Conservation (phyloP, 169 alveolate genomes). For the Plasmodium knowlesi region DNA sequence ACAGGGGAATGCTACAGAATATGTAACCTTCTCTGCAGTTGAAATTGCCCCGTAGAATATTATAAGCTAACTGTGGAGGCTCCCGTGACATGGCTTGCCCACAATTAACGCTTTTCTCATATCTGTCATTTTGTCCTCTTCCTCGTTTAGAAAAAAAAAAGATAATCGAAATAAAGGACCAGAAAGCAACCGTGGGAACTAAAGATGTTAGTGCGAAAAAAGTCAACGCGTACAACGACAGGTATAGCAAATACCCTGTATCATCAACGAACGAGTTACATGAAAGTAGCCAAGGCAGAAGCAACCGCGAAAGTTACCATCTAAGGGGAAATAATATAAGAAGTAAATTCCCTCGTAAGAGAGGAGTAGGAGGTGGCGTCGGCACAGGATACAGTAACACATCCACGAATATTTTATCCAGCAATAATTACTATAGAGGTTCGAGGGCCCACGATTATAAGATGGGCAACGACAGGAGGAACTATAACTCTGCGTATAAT, state of each 20-base stretch:
- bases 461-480: constrained; percentile 50
- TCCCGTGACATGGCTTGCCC: background rate
- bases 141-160: background rate
- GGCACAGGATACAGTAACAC: constrained; percentile 31
- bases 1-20: background rate
- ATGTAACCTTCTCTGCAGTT: background rate
- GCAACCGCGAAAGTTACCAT: constrained; percentile 36
- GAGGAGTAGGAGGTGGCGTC: constrained; percentile 5
- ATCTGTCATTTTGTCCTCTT: background rate
- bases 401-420: constrained; percentile 5
- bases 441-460: constrained; percentile 55
- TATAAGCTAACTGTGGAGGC: background rate
- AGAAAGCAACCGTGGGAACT: background rate
- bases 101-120: background rate
- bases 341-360: constrained; percentile 28
- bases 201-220: constrained; percentile 44
- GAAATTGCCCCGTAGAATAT: background rate
- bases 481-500: constrained; percentile 32
- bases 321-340: constrained; percentile 52
- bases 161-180: background rate
- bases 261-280: constrained; percentile 23
- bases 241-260: constrained; percentile 23
- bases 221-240: constrained; percentile 13
- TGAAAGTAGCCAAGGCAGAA: constrained; percentile 20
- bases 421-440: constrained; percentile 53